Evolutionary conservation across 495 filamentous ascomycete species (phyloP), one percentile per base, ranked within the genome.

Genomic region (Monascus purpureus): DNA sequence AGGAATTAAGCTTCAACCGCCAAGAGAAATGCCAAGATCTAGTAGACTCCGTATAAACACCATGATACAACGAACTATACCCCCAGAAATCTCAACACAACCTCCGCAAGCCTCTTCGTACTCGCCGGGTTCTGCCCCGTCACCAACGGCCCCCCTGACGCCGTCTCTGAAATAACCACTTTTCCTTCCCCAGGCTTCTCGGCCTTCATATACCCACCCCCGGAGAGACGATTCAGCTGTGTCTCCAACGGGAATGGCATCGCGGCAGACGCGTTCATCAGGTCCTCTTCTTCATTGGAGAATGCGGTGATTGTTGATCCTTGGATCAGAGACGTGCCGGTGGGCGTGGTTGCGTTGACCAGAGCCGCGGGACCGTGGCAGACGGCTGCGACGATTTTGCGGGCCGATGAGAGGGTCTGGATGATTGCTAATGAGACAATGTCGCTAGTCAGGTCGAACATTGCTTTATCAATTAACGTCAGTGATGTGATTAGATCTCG

Each of bases 111-210:
- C 0, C 36, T 55, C 26, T 46, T 56, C 13, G 71, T 71, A 45
- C 68, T 73, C 8, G 59, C 62, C 8, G 75, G 73, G 36, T 79
- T 80, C 55, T 80, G 73, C 0, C 75, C 75, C 5, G 75, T 80
- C 27, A 80, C 70, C 32, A 80, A 32, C 43, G 53, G 63, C 1
- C 75, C 40, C n/a, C 32, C 40, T 13, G 28, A 20, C 30, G 29
- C 25, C n/a, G 35, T 38, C 33, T 40, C 44, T 31, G 62, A 59
- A 20, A 70, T 62, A n/a, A 67, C 58, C 13, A 78, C 68, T 36
- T 72, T 61, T 37, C 45, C 50, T 1, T 35, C 63, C 58, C 55
- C 77, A 8, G 47, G 44, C 36, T 60, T 43, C 0, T 43, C 55
- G 0, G 68, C 63, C 49, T 70, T 75, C 28, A 56, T 52, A 40